Evolutionary conservation across 225 moss, liverwort and hornwort genomes (phyloP), one percentile per base, ranked within the genome.

Genomic region (Ulota crispa): DNA sequence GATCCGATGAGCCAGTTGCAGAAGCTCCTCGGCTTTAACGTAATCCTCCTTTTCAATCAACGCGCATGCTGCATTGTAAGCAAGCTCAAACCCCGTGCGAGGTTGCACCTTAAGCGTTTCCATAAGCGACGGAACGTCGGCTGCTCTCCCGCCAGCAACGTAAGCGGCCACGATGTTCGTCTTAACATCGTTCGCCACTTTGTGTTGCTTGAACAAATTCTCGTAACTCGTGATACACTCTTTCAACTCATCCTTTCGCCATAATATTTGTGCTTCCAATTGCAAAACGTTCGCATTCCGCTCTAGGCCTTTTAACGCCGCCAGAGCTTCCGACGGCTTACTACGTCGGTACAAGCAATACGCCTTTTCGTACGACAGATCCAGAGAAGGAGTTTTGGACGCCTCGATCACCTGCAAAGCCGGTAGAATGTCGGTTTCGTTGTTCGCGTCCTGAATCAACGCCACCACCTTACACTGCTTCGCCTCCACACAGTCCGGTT

Each of bases 161-260:
- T 92, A 96, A 52, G 99, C 96, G 9, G 99, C 99, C 59, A 99
- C 87, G 57, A 96, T 83, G 75, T 99, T 99, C 85, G 94, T 92
- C 88, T 96, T 99, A 64, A 99, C 93, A 78, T 98, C 97, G 64
- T 90, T 92, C 3, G 92, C 89, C 41, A 99, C 82, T 82, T 89
- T 90, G 61, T 84, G 78, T 15, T 92, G 89, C 57, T 91, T 90
- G 9, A 93, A 85, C 43, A 99, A 86, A 80, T 84, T 92, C 78
- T 94, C 91, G 55, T 96, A 96, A 63, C 82, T 88, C 28, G 75
- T 78, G 54, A 96, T 89, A 67, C 98, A 96, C 55, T 90, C 91
- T 68, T 87, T 73, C 76, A 88, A 75, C 31, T 96, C 85, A 27
- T 94, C 98, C 85, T 89, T 82, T 69, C 94, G 92, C 84, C 94